phyloP scores from a whole-genome alignment of 768 basidiomycete genomes.

The Suillus tomentosus region DNA sequence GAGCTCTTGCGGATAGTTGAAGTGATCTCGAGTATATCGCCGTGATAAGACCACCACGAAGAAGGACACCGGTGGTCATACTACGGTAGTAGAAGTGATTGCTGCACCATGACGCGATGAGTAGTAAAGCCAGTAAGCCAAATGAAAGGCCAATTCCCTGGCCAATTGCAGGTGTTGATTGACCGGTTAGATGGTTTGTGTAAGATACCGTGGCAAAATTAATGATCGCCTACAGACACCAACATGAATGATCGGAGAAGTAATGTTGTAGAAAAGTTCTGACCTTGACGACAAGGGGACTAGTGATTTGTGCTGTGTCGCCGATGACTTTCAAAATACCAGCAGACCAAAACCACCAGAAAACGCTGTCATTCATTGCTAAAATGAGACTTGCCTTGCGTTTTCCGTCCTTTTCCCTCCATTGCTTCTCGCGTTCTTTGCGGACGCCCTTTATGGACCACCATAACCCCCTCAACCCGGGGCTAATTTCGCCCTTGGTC shows the following conservation, averaged over 20 bases:
- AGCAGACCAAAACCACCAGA: constrained; percentile 77
- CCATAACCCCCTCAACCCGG: constrained; percentile 53
- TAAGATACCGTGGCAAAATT: constrained; percentile 70
- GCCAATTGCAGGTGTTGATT: constrained; percentile 44
- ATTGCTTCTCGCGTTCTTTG: constrained; percentile 56
- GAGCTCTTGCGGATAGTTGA: constrained; percentile 73
- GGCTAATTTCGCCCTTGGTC: constrained; percentile 61
- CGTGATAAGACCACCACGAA: constrained; percentile 84
- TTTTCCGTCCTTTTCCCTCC: constrained; percentile 66
- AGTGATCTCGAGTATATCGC: constrained; percentile 83
- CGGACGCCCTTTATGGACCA: constrained; percentile 59
- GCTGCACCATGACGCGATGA: constrained; percentile 63
- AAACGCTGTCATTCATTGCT: constrained; percentile 78
- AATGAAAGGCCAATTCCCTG: constrained; percentile 77
- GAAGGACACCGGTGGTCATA: constrained; percentile 73
- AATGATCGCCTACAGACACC: constrained; percentile 58
- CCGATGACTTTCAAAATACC: constrained; percentile 61
- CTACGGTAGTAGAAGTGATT: constrained; percentile 87
- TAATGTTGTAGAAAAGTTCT: constrained; percentile 9
- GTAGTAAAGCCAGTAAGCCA: constrained; percentile 65
- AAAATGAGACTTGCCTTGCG: constrained; percentile 60
- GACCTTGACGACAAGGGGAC: constrained; percentile 79
- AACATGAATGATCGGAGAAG: background rate
- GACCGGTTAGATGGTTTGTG: constrained; percentile 41
- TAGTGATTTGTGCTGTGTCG: constrained; percentile 72